phyloP scores from a whole-genome alignment of 2,329 filamentous ascomycete genomes.

The Talaromyces sp. region DNA sequence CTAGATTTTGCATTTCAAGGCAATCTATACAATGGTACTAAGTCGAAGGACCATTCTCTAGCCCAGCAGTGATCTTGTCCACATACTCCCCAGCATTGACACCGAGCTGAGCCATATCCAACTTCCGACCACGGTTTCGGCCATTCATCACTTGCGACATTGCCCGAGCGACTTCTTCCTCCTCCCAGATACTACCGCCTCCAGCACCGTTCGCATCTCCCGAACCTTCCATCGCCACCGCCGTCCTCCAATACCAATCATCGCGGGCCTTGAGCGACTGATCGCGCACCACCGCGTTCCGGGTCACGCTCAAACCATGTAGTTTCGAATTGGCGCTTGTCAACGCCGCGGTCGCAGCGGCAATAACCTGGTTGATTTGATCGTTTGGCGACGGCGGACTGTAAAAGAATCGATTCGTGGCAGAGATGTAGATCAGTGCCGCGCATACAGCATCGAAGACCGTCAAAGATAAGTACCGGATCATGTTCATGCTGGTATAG shows the following conservation, averaged over 20 bases:
- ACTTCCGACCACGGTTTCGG: slow-evolving; percentile 35
- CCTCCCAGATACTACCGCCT: slow-evolving; percentile 62
- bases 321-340: slow-evolving; percentile 64
- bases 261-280: slow-evolving; percentile 64
- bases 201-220: slow-evolving; percentile 64
- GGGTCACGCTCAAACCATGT: slow-evolving; percentile 69
- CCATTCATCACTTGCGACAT: slow-evolving; percentile 79
- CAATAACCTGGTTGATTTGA: slow-evolving; percentile 59
- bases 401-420: slow-evolving; percentile 76
- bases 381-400: slow-evolving; percentile 61
- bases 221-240: slow-evolving; percentile 60
- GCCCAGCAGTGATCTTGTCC: slow-evolving; percentile 40
- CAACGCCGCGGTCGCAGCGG: slow-evolving; percentile 54
- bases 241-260: slow-evolving; percentile 69
- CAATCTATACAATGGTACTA: neutral
- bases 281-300: slow-evolving; percentile 77
- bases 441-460: slow-evolving; percentile 64
- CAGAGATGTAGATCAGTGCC: slow-evolving; percentile 68
- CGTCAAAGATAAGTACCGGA: slow-evolving; percentile 64
- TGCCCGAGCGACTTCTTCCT: slow-evolving; percentile 60
- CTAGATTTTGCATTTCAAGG: neutral
- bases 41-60: slow-evolving; percentile 30
- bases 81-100: slow-evolving; percentile 47
- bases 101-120: slow-evolving; percentile 44
- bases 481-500: slow-evolving; percentile 51